Conservation (phyloP, 495 filamentous ascomycete species). For the Aspergillus funiculosus region DNA sequence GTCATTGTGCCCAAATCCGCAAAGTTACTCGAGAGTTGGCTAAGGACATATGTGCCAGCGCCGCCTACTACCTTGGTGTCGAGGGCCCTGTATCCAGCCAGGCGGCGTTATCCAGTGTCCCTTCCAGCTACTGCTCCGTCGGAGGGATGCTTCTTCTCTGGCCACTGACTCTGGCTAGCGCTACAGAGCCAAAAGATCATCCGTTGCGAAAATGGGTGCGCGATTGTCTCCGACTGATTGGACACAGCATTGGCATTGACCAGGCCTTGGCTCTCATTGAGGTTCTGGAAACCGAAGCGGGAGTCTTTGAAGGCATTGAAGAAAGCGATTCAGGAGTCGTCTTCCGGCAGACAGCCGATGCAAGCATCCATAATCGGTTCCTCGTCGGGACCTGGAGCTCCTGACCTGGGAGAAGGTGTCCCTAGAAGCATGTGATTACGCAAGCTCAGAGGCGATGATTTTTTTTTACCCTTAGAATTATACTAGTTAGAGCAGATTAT, state of each 20-base stretch:
- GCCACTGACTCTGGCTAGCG: conserved; percentile 42
- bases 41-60: conserved; percentile 42
- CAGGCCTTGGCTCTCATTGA: conserved; percentile 43
- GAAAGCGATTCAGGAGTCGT: conserved; percentile 6
- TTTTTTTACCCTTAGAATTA: too few relatives aligned
- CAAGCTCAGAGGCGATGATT: too few relatives aligned
- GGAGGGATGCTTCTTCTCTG: conserved; percentile 45
- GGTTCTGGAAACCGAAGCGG: conserved; percentile 28
- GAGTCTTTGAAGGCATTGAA: conserved; percentile 22
- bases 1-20: conserved; percentile 31
- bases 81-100: conserved; percentile 12
- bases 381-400: conserved; percentile 9
- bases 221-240: conserved; percentile 37
- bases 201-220: conserved; percentile 41
- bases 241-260: conserved; percentile 42
- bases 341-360: conserved; percentile 1
- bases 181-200: conserved; percentile 29
- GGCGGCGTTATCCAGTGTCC: conserved; percentile 5
- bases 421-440: too few relatives aligned
- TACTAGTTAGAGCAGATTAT: too few relatives aligned
- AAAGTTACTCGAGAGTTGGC: conserved; percentile 33
- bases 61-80: conserved; percentile 36
- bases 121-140: conserved; percentile 26
- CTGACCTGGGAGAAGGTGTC: neutral
- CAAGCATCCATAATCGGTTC: conserved; percentile 4